phyloP scores from a whole-genome alignment of 225 moss, liverwort and hornwort species.

The Physcomitrium patens region DNA sequence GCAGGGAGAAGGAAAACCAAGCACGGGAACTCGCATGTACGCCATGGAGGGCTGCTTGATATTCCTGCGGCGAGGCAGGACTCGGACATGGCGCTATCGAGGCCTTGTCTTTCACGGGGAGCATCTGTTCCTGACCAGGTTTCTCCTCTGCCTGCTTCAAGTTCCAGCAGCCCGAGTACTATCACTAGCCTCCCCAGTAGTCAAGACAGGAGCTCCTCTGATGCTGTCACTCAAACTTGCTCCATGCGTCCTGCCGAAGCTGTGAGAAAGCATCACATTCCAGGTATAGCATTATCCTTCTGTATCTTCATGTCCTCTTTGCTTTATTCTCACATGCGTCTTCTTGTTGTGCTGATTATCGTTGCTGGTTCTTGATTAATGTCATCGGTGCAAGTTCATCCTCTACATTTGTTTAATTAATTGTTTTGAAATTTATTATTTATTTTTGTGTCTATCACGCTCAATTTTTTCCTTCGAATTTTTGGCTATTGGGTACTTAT shows the following conservation, averaged over 20 bases:
- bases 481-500: not conserved
- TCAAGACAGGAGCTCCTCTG: constrained; percentile 30
- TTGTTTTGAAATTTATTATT: too few relatives aligned
- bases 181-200: constrained; percentile 10
- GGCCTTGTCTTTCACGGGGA: constrained; percentile 10
- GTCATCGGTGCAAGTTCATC: not conserved
- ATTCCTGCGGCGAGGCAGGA: constrained; percentile 28
- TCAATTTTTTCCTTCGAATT: too few relatives aligned
- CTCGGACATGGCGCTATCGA: constrained; percentile 20
- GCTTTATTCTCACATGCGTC: not conserved
- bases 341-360: not conserved
- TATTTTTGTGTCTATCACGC: too few relatives aligned
- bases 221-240: constrained; percentile 15
- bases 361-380: not conserved
- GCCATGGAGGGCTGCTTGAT: constrained; percentile 33
- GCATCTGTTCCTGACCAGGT: constrained; percentile 17
- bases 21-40: constrained; percentile 42
- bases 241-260: constrained; percentile 9
- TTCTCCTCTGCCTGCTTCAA: constrained; percentile 23
- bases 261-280: constrained; percentile 4
- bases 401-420: not conserved
- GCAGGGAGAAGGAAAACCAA: constrained; percentile 53
- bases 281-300: constrained; percentile 15
- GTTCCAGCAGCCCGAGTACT: constrained; percentile 19
- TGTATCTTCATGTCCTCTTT: not conserved